These are phyloP conservation scores for Theobroma cacao DNA, from an alignment of 345 rosid genomes.

Conservation along the genomic window DNA sequence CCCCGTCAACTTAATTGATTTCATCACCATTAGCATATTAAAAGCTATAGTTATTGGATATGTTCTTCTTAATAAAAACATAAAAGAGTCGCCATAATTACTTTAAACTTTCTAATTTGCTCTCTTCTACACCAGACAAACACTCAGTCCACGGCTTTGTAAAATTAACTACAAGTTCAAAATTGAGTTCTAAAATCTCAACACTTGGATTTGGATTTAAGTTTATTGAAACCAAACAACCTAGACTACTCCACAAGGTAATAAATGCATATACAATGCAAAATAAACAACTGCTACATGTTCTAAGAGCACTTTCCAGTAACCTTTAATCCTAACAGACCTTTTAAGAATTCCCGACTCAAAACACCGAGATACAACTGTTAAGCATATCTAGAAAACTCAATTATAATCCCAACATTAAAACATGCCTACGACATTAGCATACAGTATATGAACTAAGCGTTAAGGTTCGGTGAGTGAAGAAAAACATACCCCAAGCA, in stretches of 20 bases:
- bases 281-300: not conserved
- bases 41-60: not conserved
- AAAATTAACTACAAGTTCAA: not conserved
- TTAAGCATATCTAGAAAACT: not conserved
- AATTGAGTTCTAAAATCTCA: not conserved
- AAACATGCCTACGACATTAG: not conserved
- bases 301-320: too few species aligned
- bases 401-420: not conserved
- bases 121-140: not conserved
- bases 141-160: not conserved
- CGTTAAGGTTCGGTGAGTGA: not conserved
- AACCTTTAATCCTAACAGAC: not conserved
- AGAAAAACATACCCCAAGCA: conserved; percentile 76
- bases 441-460: too few species aligned
- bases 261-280: not conserved
- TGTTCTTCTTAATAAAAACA: not conserved
- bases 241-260: not conserved
- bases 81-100: not conserved
- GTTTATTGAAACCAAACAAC: not conserved
- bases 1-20: not conserved
- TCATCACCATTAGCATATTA: not conserved
- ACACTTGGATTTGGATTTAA: not conserved
- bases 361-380: not conserved
- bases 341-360: not conserved
- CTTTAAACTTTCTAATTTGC: not conserved